Percentiles rank a stretch among this genome's conserved stretches.
phyloP scores from a whole-genome alignment of 345 rosid species.

The Moricandia moricandioides region DNA sequence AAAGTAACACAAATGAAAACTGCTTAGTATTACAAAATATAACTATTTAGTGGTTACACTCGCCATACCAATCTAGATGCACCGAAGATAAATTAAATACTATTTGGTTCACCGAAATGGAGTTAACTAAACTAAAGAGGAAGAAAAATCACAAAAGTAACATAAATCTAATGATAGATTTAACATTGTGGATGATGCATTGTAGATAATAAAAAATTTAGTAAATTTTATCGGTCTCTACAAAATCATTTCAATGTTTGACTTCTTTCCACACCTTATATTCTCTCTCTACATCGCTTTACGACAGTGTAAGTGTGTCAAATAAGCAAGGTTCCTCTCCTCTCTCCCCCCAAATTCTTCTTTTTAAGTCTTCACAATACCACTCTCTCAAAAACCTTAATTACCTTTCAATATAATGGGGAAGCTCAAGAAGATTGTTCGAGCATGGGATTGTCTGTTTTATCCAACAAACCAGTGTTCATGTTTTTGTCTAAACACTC shows the following conservation, averaged over 20 bases:
- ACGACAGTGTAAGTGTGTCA: slow-evolving; percentile 34
- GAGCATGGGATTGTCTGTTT: slow-evolving; percentile 50
- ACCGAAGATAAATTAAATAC: neutral
- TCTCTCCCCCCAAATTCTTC: slow-evolving; percentile 13
- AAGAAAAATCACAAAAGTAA: slow-evolving; percentile 21
- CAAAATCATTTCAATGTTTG: slow-evolving; percentile 38
- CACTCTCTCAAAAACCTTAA: neutral
- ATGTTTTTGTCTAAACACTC: slow-evolving; percentile 60
- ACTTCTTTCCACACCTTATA: slow-evolving; percentile 15
- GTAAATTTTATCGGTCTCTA: slow-evolving; percentile 27
- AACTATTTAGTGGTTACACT: slow-evolving; percentile 18
- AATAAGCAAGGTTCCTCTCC: slow-evolving; percentile 34
- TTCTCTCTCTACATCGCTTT: slow-evolving; percentile 18
- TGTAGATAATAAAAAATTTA: slow-evolving; percentile 26
- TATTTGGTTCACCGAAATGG: slow-evolving; percentile 7
- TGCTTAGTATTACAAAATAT: neutral
- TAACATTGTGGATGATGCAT: slow-evolving; percentile 8
- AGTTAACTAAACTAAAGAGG: neutral
- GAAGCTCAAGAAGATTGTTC: slow-evolving; percentile 49
- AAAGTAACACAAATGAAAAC: neutral
- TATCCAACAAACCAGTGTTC: slow-evolving; percentile 50
- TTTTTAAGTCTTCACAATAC: slow-evolving; percentile 1
- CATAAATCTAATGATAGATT: slow-evolving; percentile 31
- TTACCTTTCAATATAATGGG: slow-evolving; percentile 42
- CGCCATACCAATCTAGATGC: slow-evolving; percentile 10